Evolutionary conservation across 495 filamentous ascomycete genomes (phyloP).

Genomic region (Polyplosphaeria fusca): DNA sequence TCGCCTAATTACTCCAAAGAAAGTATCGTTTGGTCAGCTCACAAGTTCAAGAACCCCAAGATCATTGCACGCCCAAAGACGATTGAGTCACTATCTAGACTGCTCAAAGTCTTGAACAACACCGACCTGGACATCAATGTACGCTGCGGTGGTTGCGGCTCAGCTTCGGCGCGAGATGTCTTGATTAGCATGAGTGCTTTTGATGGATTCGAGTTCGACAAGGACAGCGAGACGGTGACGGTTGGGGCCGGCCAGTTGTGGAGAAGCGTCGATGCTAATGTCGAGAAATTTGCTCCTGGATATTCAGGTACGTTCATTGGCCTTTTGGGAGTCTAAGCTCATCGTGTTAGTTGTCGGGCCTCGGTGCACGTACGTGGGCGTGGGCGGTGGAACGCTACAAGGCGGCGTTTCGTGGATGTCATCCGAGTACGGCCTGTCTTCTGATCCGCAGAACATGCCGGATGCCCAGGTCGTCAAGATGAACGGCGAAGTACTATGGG

Average conservation of each 20-base stretch:
- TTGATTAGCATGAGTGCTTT: conserved; percentile 37
- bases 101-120: conserved; percentile 32
- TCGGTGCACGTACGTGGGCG: conserved; percentile 35
- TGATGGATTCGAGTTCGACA: conserved; percentile 33
- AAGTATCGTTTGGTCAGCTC: conserved; percentile 29
- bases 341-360: conserved; percentile 33
- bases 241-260: conserved; percentile 36
- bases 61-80: conserved; percentile 34
- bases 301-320: conserved; percentile 22
- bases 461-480: conserved; percentile 36
- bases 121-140: conserved; percentile 37
- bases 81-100: conserved; percentile 26
- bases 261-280: conserved; percentile 28
- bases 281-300: conserved; percentile 34
- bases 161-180: conserved; percentile 33
- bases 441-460: conserved; percentile 39
- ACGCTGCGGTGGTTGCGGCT: conserved; percentile 36
- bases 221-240: conserved; percentile 23
- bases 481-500: conserved; percentile 36
- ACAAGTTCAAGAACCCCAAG: conserved; percentile 29
- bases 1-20: conserved; percentile 14
- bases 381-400: conserved; percentile 32
- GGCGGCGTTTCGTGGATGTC: conserved; percentile 40
- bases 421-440: conserved; percentile 35
- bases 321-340: neutral